A percentile compares a stretch with the other conserved stretches of the same genome.
Conservation (phyloP, 768 basidiomycete genomes). For the Pulveroboletus sp. region DNA sequence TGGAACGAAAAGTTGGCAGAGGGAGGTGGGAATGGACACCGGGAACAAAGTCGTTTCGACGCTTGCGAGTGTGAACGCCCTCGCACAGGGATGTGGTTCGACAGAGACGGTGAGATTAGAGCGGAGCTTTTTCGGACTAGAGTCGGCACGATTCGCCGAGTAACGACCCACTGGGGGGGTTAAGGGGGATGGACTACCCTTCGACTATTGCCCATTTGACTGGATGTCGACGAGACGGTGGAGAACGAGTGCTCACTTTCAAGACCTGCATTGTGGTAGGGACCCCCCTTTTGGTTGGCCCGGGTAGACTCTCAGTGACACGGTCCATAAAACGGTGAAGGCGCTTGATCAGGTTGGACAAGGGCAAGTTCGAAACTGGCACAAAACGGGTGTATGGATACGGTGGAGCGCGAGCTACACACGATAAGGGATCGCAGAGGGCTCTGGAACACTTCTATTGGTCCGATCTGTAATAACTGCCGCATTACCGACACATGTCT, state of each 20-base stretch:
- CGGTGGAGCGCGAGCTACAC: neutral
- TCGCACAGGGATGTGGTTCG: neutral
- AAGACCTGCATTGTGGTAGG: neutral
- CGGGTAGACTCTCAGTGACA: neutral
- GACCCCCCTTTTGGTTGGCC: neutral
- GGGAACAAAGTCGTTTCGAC: neutral
- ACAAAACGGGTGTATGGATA: neutral
- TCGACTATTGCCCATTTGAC: neutral
- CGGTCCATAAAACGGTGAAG: neutral
- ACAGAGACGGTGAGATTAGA: slow-evolving; percentile 11
- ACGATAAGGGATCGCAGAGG: neutral
- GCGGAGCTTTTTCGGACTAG: slow-evolving; percentile 20
- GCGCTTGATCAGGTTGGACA: neutral
- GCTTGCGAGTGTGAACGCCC: slow-evolving; percentile 1
- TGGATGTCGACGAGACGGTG: neutral
- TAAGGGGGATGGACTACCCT: neutral
- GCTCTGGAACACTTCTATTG: neutral
- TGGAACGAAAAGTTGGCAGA: neutral
- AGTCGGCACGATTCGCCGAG: neutral
- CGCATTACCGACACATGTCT: neutral
- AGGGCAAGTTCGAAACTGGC: neutral
- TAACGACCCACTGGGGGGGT: neutral
- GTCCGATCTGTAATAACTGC: neutral
- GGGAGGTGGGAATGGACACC: neutral
- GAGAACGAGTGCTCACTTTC: neutral